These are phyloP conservation scores for Aureobasidium leucospermi DNA, from an alignment of 2,329 filamentous ascomycete genomes.

Conservation along the genomic window DNA sequence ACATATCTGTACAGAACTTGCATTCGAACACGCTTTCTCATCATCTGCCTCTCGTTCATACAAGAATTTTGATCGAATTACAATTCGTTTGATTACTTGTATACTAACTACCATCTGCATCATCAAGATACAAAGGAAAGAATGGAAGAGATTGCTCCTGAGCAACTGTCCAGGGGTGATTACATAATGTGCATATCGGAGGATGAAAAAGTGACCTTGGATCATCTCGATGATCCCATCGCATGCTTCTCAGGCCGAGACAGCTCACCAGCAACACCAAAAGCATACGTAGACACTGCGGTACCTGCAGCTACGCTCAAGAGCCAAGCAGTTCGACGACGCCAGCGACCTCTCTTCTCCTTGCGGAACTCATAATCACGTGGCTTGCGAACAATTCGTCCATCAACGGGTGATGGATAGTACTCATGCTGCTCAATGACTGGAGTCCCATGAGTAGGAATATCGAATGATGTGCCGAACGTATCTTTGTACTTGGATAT, in stretches of 20 bases:
- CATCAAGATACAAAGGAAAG: not conserved
- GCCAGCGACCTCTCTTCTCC: constrained; percentile 30
- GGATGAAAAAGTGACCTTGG: not conserved
- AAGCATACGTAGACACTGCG: constrained; percentile 50
- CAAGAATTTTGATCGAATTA: not conserved
- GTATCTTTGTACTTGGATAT: not conserved
- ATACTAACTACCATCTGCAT: not conserved
- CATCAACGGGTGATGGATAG: constrained; percentile 23
- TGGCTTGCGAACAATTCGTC: constrained; percentile 28
- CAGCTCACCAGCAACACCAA: constrained; percentile 50
- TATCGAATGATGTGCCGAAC: not conserved
- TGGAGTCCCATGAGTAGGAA: not conserved
- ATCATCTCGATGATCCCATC: not conserved
- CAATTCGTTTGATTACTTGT: not conserved
- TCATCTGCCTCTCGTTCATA: not conserved
- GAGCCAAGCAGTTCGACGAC: constrained; percentile 31
- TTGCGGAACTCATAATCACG: constrained; percentile 26
- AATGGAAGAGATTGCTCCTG: not conserved
- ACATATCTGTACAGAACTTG: too few relatives aligned
- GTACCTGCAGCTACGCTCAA: constrained; percentile 49
- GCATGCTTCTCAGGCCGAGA: not conserved
- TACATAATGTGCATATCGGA: not conserved
- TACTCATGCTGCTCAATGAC: constrained; percentile 40
- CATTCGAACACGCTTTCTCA: not conserved
- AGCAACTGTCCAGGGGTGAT: too few relatives aligned